Percentiles rank a stretch among this genome's conserved stretches.
phyloP scores from a whole-genome alignment of 2,329 filamentous ascomycete species.

The Paraphaeosphaeria minitans region DNA sequence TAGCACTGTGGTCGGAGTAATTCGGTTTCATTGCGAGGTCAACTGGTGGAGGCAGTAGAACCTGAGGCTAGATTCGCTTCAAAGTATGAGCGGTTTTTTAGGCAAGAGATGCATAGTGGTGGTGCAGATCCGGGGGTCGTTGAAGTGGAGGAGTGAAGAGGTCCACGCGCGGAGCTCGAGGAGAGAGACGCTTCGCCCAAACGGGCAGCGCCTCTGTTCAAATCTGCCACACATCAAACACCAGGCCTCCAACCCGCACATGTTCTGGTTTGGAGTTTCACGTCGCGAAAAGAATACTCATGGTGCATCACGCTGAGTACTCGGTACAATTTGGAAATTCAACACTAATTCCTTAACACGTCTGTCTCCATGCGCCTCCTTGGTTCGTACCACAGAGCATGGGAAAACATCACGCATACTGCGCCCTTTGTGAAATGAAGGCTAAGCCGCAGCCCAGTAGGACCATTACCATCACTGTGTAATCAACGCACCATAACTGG shows the following conservation, averaged over 20 bases:
- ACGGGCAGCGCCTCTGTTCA: slow-evolving; percentile 1
- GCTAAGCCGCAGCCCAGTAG: background rate
- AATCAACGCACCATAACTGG: slow-evolving; percentile 14
- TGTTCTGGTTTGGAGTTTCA: background rate
- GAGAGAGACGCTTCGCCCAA: background rate
- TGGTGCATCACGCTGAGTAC: background rate
- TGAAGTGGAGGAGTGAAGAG: background rate
- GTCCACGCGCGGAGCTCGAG: background rate
- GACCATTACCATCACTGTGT: background rate
- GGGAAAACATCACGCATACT: background rate
- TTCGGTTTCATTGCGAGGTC: background rate
- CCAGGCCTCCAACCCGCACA: background rate
- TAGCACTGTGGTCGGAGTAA: background rate
- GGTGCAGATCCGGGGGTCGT: background rate
- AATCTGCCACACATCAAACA: slow-evolving; percentile 1
- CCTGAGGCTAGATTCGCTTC: background rate
- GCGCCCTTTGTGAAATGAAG: background rate
- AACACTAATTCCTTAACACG: background rate
- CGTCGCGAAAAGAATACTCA: background rate
- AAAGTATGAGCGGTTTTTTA: background rate
- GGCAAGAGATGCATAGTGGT: background rate
- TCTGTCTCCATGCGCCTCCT: background rate
- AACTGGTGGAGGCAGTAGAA: background rate
- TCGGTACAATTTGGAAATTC: background rate
- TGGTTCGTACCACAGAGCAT: background rate